Evolutionary conservation across 2,329 filamentous ascomycete species (phyloP), one percentile per base, ranked within the genome.

Genomic region (Fusarium nodosum): DNA sequence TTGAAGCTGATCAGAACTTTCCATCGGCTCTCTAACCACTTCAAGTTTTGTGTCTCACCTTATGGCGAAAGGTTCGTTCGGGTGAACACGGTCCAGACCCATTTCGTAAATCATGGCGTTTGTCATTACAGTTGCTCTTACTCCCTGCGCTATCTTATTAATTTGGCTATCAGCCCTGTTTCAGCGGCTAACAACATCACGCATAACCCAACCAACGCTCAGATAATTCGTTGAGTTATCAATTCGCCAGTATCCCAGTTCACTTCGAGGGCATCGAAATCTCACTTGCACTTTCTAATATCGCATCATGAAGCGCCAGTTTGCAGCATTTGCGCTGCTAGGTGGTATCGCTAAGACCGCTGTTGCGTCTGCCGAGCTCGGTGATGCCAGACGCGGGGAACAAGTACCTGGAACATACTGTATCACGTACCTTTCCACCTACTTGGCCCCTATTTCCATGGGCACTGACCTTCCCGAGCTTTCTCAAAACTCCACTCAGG

Each of bases 371-470:
- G 24, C 28, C 15, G 28, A 42, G 7, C 10, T 16, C 1, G 36
- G 22, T 8, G 24, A 59, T 5, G 11, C 26, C 1, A 7, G 30
- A 11, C 13, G 26, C 10, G 36, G 5, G 7, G 13, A 46, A 0
- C 39, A 41, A n/a, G 24, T 9, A 7, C 16, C 30, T n/a, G 44
- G 6, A 2, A 76, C 46, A 2, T 53, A 31, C 15, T 61, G 59
- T 7, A 13, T 61, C 2, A 53, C 59, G 11, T 60, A 61, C 3
- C 9, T 53, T 0, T 61, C 56, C 2, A 61, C 59, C 1, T 61
- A 60, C 28, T 38, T 61, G 0, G 39, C 4, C 3, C 56, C 56
- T 1, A 15, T 61, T 1, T 60, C 59, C 7, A 16, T 45, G 1
- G 12, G 9, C 0, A 46, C 20, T 2, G 42, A 6, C 1, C n/a